Conservation (phyloP, 495 filamentous ascomycete species). For the Articulospora tetracladia region DNA sequence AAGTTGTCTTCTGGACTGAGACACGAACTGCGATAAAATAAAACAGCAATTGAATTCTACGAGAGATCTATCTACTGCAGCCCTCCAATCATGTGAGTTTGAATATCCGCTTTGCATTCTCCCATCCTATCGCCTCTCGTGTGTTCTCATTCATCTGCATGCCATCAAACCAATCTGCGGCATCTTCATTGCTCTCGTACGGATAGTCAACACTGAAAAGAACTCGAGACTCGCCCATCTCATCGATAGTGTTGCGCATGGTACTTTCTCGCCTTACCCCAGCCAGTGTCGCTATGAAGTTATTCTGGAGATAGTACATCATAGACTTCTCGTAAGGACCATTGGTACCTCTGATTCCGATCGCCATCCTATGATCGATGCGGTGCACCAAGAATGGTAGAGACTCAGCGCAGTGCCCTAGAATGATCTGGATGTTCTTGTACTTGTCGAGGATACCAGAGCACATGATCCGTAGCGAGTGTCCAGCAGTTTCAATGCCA, state of each 20-base stretch:
- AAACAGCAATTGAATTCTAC: too few species aligned
- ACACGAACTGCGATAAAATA: too few species aligned
- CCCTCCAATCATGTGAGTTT: too few species aligned
- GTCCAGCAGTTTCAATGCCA: neutral
- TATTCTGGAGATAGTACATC: neutral
- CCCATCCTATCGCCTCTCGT: neutral
- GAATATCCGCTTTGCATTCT: neutral
- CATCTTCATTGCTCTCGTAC: neutral
- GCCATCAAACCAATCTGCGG: slow-evolving; percentile 1
- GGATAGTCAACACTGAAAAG: slow-evolving; percentile 8
- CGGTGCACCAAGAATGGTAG: slow-evolving; percentile 3
- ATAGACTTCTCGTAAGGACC: neutral
- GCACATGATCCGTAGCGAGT: slow-evolving; percentile 1
- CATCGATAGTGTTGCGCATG: neutral
- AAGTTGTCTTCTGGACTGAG: too few species aligned
- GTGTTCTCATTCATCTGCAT: neutral
- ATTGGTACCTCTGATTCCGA: neutral
- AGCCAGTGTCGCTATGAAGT: neutral
- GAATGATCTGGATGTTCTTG: slow-evolving; percentile 1
- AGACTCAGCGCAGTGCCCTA: neutral
- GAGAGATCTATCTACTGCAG: too few species aligned
- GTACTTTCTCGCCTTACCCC: neutral
- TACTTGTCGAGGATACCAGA: slow-evolving; percentile 4
- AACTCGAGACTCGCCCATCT: neutral
- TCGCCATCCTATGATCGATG: neutral